Base-by-base conservation (phyloP, 164 flowering plant genomes). In the Vitis rotundifolia region DNA sequence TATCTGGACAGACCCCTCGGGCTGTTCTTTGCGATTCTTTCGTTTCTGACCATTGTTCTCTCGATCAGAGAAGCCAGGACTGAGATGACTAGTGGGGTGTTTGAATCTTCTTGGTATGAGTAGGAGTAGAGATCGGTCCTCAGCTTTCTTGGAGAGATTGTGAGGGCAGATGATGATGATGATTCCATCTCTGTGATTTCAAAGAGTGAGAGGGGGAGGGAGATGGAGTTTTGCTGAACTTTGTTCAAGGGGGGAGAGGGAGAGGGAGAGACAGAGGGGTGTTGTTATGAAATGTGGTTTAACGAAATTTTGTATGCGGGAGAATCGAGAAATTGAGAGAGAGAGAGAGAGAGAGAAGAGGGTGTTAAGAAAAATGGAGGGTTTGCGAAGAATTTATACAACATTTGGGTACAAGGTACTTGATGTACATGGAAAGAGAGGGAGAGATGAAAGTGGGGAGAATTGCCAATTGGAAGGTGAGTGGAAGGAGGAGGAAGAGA, bases 21-120 rank as follows among this genome's bases (percentile, higher is more conserved):
- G 48, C 82, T 75, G 26, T 76, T 86, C 54, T 73, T 78, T 14
- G 82, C 65, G 3, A 83, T 87, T 64, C 93, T 83, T 57, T 83
- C 81, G 60, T 88, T 91, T 61, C 97, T 85, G 0, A 87, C 83
- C 76, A 92, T 67, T n/a, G 80, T 87, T 75, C 99, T 79, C 68
- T 94, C 95, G 6, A 94, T 78, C 1, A 94, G 87, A 11, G 99
- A 92, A 5, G 99, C 90, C 3, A 94, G 91, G 62, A 94, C 97
- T 0, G 93, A 88, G 22, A 94, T 82, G 2, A 94, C 97, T 31
- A 87, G 68, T 3, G 99, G 97, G 61, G 73, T 84, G 67, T 79
- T 77, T 2, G 87, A 71, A 52, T 85, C 86, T 9, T 82, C 80
- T 57, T 83, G 78, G 82, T 82, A 79, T 14, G 92, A 73, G 64